Base-by-base conservation (phyloP, 257 asterid genomes). In the Paraleonurus japonicus region DNA sequence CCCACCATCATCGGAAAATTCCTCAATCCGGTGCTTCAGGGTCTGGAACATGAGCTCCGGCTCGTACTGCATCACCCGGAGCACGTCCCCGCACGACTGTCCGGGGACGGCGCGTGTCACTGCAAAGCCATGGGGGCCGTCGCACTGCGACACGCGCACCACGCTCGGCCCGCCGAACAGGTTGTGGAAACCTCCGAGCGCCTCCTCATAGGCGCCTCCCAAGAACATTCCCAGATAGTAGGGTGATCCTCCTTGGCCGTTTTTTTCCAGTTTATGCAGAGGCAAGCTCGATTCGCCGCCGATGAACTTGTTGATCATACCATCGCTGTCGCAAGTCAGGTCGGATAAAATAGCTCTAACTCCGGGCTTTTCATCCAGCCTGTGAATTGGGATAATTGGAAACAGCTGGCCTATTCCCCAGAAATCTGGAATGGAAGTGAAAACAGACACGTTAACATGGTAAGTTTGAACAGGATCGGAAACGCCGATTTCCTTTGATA, bases 181-280 rank as follows among this genome's bases (percentile, higher is more conserved):
- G 81, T 95, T 95, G 81, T 95, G 99, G 53, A 83, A 66, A 3
- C 97, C 96, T 0, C 98, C 99, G 0, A 95, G 87, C 1, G 99
- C 96, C 81, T 95, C 98, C 83, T 92, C 88, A 26, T 95, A 95
- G 54, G 99, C 99, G 73, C 99, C 99, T 3, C 98, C 99, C 61
- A 89, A 78, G 67, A 95, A 92, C 97, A 92, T 95, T 26, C 99
- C 99, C 20, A 92, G 70, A 75, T 85, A 95, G 75, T 95, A 89
- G 0, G 82, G 30, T 3, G 81, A 83, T 0, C 85, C 69, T 48
- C 75, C 67, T 3, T 80, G 70, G 1, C 67, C 85, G 15, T 85
- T 84, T 11, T 85, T 84, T 11, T 71, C 83, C 72, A 95, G 45
- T n/a, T 82, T 90, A 67, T 92, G 99, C 51, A 95, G 85, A 1